Evolutionary conservation across 169 alveolate genomes (phyloP).

Genomic region (Plasmodium chabaudi): DNA sequence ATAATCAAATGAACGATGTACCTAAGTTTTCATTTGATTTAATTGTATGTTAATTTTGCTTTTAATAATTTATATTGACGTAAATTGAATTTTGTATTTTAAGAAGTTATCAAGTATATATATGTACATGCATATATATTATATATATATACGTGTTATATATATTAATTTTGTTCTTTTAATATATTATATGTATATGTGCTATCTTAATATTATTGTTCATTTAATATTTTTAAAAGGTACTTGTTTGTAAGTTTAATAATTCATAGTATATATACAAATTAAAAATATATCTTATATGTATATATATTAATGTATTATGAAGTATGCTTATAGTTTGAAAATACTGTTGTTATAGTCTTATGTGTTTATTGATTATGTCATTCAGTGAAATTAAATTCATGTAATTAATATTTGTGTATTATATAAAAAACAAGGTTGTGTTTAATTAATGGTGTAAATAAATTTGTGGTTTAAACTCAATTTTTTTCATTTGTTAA

Average conservation of each 20-base stretch:
- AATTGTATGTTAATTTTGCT: conserved; percentile 29
- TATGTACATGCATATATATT: conserved; percentile 1
- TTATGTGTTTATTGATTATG: too few relatives aligned
- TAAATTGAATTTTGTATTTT: conserved; percentile 14
- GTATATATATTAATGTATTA: not conserved
- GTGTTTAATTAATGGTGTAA: too few relatives aligned
- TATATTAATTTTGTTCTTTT: conserved; percentile 7
- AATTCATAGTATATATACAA: too few relatives aligned
- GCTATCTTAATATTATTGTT: conserved; percentile 4
- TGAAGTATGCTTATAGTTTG: not conserved
- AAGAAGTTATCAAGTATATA: conserved; percentile 31
- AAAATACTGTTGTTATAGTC: too few relatives aligned
- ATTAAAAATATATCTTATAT: not conserved
- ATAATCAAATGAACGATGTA: conserved; percentile 9
- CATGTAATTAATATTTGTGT: too few relatives aligned
- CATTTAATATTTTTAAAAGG: conserved; percentile 9
- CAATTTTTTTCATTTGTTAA: not conserved
- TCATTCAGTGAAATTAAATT: too few relatives aligned
- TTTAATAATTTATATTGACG: conserved; percentile 16
- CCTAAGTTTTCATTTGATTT: conserved; percentile 20
- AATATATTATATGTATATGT: conserved; percentile 4
- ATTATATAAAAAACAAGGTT: too few relatives aligned
- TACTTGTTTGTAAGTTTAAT: conserved; percentile 5
- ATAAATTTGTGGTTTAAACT: too few relatives aligned
- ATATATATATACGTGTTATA: not conserved